Evolutionary conservation across 495 filamentous ascomycete genomes (phyloP).

Genomic region (Cudoniella acicularis): DNA sequence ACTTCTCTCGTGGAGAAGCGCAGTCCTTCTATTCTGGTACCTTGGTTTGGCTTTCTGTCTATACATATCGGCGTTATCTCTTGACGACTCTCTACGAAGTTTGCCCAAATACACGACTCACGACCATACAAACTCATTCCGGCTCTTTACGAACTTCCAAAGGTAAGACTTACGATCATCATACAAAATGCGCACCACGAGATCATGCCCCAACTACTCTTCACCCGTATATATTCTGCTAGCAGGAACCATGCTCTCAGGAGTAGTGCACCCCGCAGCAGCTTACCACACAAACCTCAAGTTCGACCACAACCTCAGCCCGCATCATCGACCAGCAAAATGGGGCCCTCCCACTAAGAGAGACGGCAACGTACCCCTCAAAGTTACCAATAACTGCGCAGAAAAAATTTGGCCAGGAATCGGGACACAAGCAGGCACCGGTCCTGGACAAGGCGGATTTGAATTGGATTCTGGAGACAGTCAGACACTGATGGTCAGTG

Average conservation of each 20-base stretch:
- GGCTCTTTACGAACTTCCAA: no score
- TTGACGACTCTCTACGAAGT: no score
- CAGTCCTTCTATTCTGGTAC: no score
- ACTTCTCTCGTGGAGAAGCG: background rate
- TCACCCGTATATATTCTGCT: background rate
- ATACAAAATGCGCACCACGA: no score
- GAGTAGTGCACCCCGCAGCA: background rate
- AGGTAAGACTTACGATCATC: no score
- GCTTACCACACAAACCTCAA: background rate
- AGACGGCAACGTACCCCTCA: conserved; percentile 13
- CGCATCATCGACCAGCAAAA: conserved; percentile 7
- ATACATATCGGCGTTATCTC: no score
- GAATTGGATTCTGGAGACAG: conserved; percentile 48
- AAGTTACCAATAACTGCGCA: conserved; percentile 61
- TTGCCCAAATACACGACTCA: no score
- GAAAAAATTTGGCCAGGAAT: conserved; percentile 71
- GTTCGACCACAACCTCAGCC: background rate
- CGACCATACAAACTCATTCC: no score
- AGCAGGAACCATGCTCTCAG: background rate
- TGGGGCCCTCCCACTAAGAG: conserved; percentile 21
- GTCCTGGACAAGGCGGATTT: conserved; percentile 60
- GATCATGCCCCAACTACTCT: no score
- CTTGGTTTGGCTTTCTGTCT: no score
- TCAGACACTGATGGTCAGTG: conserved; percentile 51
- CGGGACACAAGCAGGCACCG: conserved; percentile 59